Evolutionary conservation across 2,329 filamentous ascomycete species (phyloP), one percentile per base, ranked within the genome.

Genomic region (Calonectria hongkongensis): DNA sequence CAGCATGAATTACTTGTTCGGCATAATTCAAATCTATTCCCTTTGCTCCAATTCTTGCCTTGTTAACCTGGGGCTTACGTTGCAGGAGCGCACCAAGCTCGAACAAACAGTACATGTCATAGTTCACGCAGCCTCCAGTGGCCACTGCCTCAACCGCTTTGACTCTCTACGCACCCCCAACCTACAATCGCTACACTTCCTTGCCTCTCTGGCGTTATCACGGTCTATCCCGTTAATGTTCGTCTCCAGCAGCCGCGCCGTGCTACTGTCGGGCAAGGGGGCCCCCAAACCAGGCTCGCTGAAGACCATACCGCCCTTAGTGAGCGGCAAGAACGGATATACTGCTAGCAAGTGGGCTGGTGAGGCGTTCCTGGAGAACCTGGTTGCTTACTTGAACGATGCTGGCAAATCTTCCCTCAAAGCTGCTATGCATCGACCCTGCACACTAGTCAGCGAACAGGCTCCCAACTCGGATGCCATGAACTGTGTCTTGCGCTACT

Each of bases 311-410:
- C 58, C 21, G 21, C 68, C 58, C 74, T 43, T 80, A 0, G 70
- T 67, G 1, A 73, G 80, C 62, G 79, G 79, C 16, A 65, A 74
- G 1, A 75, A 83, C 18, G 84, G 83, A 8, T 83, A 83, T 68
- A 72, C 78, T 2, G 76, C 81, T 0, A 76, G 79, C 2, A 83
- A 84, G 66, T 84, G 83, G 83, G 82, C 76, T 1, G 78, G 78
- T 43, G 83, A 85, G 67, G 63, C 70, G 3, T 78, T 79, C 48
- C 75, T 85, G 1, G 80, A 83, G 69, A 80, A 79, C 2, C 69
- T 75, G 1, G 62, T 62, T 54, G 18, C 70, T 39, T n/a, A 43
- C 58, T 2, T 70, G 74, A n/a, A 74, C 8, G 36, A 51, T 4
- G 15, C 39, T 25, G 43, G 50, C 2, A n/a, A 51, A 72, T 10